Evolutionary conservation across 257 asterid genomes (phyloP), one percentile per base, ranked within the genome.

Genomic region (Nicotiana benthamiana): DNA sequence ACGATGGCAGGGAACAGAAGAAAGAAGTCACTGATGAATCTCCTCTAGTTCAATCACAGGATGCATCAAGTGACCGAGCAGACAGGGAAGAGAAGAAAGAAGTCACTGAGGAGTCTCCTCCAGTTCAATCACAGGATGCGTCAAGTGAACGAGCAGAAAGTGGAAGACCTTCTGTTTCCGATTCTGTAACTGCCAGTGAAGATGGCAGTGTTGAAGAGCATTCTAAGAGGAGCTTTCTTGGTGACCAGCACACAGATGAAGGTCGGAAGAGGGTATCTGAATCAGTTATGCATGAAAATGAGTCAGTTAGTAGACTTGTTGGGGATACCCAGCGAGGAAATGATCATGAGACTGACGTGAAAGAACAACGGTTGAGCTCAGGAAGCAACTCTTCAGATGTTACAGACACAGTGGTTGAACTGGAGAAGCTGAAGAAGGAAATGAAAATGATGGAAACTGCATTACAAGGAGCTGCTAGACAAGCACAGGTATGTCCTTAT

Each of bases 361-460:
- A 86, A 64, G 89, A 86, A 67, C 84, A 54, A 62, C 75, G 43
- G 68, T 52, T 79, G 82, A 86, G 86, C 80, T 80, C 87, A n/a
- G 87, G 85, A 80, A 87, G 86, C 83, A 88, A 85, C 84, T 85
- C 84, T 27, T 46, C 87, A 16, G 87, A 83, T 85, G 78, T 77
- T 83, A 77, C 84, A 30, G 87, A 85, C 80, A 83, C 94, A 79
- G 84, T 81, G 75, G 84, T 87, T 80, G 97, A 93, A 86, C 75
- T 91, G 85, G 96, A 90, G 87, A 93, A 92, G 88, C 61, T 93
- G 87, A 92, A 90, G 89, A 90, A 90, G 89, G 98, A 94, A 74
- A 92, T 91, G 95, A 90, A 89, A 87, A 92, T 94, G 97, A 92
- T 94, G 97, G 97, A 94, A 89, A 86, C 88, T 86, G 97, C 98